These are phyloP conservation scores for Neonectria magnoliae DNA, from an alignment of 2,329 filamentous ascomycete species.

Conservation along the genomic window DNA sequence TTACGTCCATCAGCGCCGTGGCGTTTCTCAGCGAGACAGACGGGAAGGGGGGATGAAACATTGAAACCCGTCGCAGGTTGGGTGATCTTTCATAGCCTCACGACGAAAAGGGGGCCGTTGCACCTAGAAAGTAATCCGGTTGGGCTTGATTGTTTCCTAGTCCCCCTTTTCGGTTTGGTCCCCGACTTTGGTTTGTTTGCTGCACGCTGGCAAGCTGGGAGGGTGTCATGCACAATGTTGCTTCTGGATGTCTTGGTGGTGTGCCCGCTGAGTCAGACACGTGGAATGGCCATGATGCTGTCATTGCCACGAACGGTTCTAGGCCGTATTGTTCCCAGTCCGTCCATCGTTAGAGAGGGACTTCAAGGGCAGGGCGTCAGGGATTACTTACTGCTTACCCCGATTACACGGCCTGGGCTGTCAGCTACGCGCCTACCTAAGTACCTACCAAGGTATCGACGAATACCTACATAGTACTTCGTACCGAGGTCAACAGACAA, in stretches of 20 bases:
- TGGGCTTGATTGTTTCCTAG: conserved; percentile 19
- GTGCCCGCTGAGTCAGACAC: conserved; percentile 21
- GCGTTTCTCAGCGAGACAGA: background rate
- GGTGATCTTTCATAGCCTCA: conserved; percentile 12
- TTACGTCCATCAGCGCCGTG: background rate
- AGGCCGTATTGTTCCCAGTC: background rate
- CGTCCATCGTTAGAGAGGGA: background rate
- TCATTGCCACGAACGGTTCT: background rate
- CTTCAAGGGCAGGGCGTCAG: background rate
- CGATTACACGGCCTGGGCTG: background rate
- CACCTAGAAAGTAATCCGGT: conserved; percentile 6
- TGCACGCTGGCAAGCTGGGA: background rate
- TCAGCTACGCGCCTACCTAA: background rate
- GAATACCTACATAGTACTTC: too few relatives aligned
- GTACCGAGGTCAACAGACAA: too few relatives aligned
- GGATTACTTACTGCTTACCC: conserved; percentile 2
- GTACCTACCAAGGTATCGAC: too few relatives aligned
- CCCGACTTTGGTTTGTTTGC: background rate
- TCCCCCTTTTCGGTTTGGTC: conserved; percentile 1
- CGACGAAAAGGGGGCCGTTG: background rate
- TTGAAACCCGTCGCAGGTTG: conserved; percentile 28
- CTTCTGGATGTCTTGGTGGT: background rate
- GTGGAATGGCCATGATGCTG: conserved; percentile 16
- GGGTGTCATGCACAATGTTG: background rate
- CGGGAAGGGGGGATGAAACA: conserved; percentile 33